phyloP scores from a whole-genome alignment of 2,329 filamentous ascomycete species.

The Fusarium hainanense region DNA sequence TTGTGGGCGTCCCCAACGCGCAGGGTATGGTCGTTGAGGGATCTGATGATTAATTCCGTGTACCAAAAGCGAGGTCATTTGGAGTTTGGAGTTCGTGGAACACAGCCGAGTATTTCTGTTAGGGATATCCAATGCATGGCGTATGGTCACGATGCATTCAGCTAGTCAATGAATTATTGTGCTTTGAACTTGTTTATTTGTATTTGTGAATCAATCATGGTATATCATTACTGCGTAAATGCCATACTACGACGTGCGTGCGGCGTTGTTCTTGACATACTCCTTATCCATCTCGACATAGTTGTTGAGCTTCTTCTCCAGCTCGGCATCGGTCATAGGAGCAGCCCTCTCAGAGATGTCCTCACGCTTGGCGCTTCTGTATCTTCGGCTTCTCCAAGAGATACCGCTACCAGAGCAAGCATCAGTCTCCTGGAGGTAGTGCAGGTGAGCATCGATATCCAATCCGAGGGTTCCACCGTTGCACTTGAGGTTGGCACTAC shows the following conservation, averaged over 20 bases:
- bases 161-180: neutral
- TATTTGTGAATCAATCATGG: too few relatives aligned
- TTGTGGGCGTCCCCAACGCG: conserved; percentile 69
- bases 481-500: conserved; percentile 60
- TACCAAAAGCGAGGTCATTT: conserved; percentile 1
- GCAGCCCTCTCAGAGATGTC: conserved; percentile 8
- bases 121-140: conserved; percentile 8
- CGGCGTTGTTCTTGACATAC: conserved; percentile 40
- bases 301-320: conserved; percentile 52
- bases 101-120: neutral
- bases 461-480: conserved; percentile 62
- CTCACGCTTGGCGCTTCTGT: conserved; percentile 7
- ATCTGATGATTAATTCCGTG: conserved; percentile 37
- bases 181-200: neutral
- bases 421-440: conserved; percentile 61
- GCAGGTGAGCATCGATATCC: conserved; percentile 57
- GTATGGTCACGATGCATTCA: conserved; percentile 10
- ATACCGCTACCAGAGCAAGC: conserved; percentile 51
- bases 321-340: conserved; percentile 50
- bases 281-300: conserved; percentile 52
- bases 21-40: conserved; percentile 69
- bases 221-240: conserved; percentile 7
- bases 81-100: conserved; percentile 13
- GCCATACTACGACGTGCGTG: conserved; percentile 8
- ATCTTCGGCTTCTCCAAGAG: conserved; percentile 43